Conservation (phyloP, 441 rosid genomes). For the Hypseocharis bilobata region DNA sequence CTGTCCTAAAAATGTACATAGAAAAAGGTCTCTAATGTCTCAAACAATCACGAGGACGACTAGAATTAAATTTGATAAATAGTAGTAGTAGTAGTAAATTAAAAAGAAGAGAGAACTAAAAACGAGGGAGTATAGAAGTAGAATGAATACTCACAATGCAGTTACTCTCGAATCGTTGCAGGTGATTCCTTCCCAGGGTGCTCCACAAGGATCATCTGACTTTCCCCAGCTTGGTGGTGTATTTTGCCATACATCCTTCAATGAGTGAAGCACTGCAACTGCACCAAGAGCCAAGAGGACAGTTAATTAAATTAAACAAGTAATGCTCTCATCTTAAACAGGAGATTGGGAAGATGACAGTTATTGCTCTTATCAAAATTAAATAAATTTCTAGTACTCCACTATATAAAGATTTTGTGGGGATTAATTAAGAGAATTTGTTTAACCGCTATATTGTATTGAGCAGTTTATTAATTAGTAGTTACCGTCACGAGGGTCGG, state of each 20-base stretch:
- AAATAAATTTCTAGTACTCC: no score
- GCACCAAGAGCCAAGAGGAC: constrained; percentile 11
- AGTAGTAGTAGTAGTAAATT: not conserved
- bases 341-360: no score
- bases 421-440: no score
- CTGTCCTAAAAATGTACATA: no score
- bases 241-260: constrained; percentile 63
- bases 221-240: constrained; percentile 65
- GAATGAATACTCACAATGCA: constrained; percentile 57
- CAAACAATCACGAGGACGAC: no score
- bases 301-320: no score
- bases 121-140: not conserved
- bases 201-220: constrained; percentile 70
- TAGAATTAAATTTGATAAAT: no score
- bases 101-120: not conserved
- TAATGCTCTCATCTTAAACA: no score
- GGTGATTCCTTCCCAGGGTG: constrained; percentile 78
- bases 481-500: constrained; percentile 66
- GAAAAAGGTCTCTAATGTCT: no score
- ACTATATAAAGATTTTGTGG: no score
- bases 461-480: not conserved
- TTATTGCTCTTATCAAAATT: no score
- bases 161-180: constrained; percentile 63
- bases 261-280: constrained; percentile 65
- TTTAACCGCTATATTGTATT: no score